phyloP scores from a whole-genome alignment of 2,329 filamentous ascomycete genomes.

The Amauroascus niger region DNA sequence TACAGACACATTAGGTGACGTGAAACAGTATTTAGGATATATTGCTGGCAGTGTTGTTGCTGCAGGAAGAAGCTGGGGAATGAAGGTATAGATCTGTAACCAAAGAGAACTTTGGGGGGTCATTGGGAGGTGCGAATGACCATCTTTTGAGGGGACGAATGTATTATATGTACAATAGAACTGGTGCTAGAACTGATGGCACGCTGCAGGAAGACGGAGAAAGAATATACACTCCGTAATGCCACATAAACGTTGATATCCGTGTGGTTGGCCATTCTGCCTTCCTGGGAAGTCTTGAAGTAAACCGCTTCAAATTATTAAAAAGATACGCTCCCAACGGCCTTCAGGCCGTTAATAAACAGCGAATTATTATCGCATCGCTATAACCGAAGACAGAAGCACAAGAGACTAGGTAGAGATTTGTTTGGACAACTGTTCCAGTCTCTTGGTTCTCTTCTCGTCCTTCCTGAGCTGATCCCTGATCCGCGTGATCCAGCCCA shows the following conservation, averaged over 20 bases:
- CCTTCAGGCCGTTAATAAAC: no score
- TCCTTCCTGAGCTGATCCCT: conserved; percentile 5
- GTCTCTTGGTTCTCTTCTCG: background rate
- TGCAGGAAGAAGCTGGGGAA: conserved; percentile 75
- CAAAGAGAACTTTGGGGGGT: no score
- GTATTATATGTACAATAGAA: no score
- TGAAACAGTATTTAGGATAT: conserved; percentile 73
- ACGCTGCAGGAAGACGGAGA: no score
- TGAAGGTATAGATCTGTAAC: conserved; percentile 53
- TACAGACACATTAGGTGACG: conserved; percentile 51
- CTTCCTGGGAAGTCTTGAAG: no score
- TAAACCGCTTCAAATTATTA: no score
- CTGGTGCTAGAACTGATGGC: no score
- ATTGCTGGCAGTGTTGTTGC: conserved; percentile 69
- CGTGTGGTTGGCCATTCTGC: no score
- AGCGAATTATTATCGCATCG: no score
- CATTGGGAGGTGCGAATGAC: background rate
- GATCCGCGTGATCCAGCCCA: conserved; percentile 9
- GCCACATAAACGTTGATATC: no score
- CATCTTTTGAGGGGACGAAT: background rate
- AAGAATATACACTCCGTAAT: no score
- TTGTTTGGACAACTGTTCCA: background rate
- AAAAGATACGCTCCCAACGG: no score
- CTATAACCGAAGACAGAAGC: background rate
- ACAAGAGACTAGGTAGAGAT: background rate